phyloP scores from a whole-genome alignment of 257 asterid genomes.

The Linaria vulgaris region DNA sequence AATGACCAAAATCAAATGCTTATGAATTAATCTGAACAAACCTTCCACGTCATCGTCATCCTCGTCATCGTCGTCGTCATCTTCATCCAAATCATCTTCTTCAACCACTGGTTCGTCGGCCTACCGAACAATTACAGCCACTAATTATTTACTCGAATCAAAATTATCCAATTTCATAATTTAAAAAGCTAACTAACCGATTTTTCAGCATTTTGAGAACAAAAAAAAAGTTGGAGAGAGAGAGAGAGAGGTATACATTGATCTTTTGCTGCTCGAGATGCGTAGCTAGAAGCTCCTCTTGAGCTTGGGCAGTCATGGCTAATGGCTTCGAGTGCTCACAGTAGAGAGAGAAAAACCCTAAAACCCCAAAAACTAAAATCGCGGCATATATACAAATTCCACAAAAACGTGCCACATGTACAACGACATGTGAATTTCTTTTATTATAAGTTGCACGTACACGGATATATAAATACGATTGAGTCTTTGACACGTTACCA shows the following conservation, averaged over 20 bases:
- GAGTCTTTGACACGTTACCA: too few species aligned
- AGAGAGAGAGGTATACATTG: slow-evolving; percentile 16
- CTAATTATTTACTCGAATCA: too few species aligned
- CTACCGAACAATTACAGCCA: slow-evolving; percentile 19
- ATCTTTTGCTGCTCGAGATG: slow-evolving; percentile 39
- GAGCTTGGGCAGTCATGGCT: slow-evolving; percentile 42
- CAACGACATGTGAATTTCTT: too few species aligned
- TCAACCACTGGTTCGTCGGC: slow-evolving; percentile 35
- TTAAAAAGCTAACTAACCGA: too few species aligned
- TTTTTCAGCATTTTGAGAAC: background rate
- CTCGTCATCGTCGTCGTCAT: slow-evolving; percentile 34
- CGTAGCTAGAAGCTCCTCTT: slow-evolving; percentile 38
- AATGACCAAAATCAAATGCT: slow-evolving; percentile 1
- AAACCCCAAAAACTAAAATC: slow-evolving; percentile 8
- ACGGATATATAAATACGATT: too few species aligned
- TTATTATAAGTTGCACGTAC: too few species aligned
- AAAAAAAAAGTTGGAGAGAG: background rate
- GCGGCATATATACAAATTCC: too few species aligned
- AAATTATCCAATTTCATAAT: background rate
- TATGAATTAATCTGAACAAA: background rate
- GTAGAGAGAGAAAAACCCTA: slow-evolving; percentile 26
- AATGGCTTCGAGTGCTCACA: slow-evolving; percentile 12
- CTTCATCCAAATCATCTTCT: slow-evolving; percentile 38
- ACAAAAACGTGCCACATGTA: too few species aligned
- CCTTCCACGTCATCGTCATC: slow-evolving; percentile 35